Percentiles rank a stretch among this genome's conserved stretches.
Evolutionary conservation across 164 flowering plant species (phyloP).

Genomic region (Platanus orientalis): DNA sequence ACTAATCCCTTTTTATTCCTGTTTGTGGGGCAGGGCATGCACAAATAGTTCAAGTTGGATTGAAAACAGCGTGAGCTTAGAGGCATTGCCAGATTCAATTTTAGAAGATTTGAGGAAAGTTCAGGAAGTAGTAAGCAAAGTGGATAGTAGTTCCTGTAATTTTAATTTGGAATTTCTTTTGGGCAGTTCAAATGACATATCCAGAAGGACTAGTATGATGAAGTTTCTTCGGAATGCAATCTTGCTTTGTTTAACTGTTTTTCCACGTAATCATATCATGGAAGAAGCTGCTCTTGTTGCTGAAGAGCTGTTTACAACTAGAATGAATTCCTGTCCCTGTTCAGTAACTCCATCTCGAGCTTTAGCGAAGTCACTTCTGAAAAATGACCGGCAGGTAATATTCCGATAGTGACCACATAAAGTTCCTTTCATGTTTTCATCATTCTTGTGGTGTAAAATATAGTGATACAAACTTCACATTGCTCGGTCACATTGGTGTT

Average conservation of each 20-base stretch:
- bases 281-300: conserved; percentile 83
- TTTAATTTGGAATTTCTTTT: conserved; percentile 38
- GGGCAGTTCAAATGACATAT: conserved; percentile 25
- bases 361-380: conserved; percentile 77
- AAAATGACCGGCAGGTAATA: conserved; percentile 84
- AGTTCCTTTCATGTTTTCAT: not conserved
- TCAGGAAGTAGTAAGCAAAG: conserved; percentile 25
- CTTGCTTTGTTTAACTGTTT: conserved; percentile 60
- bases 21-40: conserved; percentile 43
- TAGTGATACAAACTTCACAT: not conserved
- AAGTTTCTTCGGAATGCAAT: conserved; percentile 78
- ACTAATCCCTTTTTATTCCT: too few relatives aligned
- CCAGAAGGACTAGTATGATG: conserved; percentile 55
- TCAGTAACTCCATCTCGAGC: conserved; percentile 63
- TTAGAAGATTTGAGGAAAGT: conserved; percentile 41
- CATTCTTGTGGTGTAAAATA: not conserved
- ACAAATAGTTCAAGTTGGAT: conserved; percentile 76
- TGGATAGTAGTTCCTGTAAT: conserved; percentile 16
- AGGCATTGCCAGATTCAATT: conserved; percentile 43
- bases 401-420: not conserved
- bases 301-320: conserved; percentile 62
- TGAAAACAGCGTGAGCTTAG: conserved; percentile 56
- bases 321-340: conserved; percentile 29
- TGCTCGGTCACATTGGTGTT: too few relatives aligned
- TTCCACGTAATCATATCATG: conserved; percentile 70